These are phyloP conservation scores for Ceratobasidium papillatum DNA, from an alignment of 1,284 basidiomycete species.

Conservation along the genomic window DNA sequence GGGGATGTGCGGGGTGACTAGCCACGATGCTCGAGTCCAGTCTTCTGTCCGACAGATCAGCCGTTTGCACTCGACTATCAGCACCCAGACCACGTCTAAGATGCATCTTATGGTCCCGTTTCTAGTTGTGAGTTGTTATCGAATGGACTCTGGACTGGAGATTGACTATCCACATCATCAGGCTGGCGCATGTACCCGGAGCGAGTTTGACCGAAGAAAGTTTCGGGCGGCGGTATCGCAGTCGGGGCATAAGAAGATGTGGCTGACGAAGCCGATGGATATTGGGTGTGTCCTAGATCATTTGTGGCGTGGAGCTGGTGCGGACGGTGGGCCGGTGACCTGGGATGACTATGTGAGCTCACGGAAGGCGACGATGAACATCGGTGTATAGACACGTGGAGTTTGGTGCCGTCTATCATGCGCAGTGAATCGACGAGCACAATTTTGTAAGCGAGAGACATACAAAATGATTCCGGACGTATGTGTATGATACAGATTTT, in stretches of 20 bases:
- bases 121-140: neutral
- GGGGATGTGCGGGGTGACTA: constrained; percentile 17
- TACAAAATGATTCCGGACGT: no score
- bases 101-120: neutral
- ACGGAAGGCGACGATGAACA: neutral
- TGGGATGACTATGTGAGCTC: constrained; percentile 16
- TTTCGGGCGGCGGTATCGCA: neutral
- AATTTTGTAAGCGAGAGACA: no score
- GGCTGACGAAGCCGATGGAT: neutral
- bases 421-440: no score
- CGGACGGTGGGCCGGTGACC: neutral
- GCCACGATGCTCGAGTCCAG: constrained; percentile 20
- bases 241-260: neutral
- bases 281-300: constrained; percentile 15
- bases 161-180: neutral
- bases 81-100: neutral
- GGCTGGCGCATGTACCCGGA: constrained; percentile 13
- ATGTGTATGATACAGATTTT: no score
- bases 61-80: neutral
- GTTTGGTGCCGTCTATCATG: no score
- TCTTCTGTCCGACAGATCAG: constrained; percentile 23
- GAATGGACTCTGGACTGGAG: neutral
- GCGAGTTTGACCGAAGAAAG: neutral
- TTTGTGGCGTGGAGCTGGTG: constrained; percentile 10
- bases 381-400: neutral